Conservation (phyloP, 495 filamentous ascomycete genomes). For the Penicillium nucicola region DNA sequence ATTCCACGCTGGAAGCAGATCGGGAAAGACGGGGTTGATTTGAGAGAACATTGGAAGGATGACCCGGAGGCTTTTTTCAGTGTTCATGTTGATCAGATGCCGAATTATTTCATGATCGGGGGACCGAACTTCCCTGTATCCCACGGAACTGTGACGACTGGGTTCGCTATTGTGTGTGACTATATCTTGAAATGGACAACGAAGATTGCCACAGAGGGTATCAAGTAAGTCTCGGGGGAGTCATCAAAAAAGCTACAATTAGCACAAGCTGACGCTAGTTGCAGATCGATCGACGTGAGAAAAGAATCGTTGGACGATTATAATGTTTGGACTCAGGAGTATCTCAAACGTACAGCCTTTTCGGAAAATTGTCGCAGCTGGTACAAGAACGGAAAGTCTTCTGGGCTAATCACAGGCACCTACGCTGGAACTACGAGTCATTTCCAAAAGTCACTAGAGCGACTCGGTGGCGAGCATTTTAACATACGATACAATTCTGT, state of each 20-base stretch:
- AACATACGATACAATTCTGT: conserved; percentile 38
- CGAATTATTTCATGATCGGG: conserved; percentile 50
- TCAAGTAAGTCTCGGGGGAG: conserved; percentile 25
- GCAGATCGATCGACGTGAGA: conserved; percentile 30
- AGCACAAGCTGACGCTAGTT: background rate
- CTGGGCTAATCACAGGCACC: conserved; percentile 8
- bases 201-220: conserved; percentile 42
- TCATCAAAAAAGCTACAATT: background rate
- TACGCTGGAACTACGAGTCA: background rate
- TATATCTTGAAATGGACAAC: conserved; percentile 43
- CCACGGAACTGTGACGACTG: conserved; percentile 50
- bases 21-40: conserved; percentile 27
- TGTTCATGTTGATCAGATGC: conserved; percentile 33
- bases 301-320: conserved; percentile 35
- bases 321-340: conserved; percentile 32
- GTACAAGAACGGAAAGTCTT: conserved; percentile 41
- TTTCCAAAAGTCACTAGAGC: conserved; percentile 8
- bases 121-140: conserved; percentile 55
- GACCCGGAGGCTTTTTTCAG: conserved; percentile 35
- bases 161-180: conserved; percentile 37
- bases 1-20: conserved; percentile 29
- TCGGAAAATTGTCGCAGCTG: conserved; percentile 39
- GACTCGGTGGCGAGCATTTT: conserved; percentile 40
- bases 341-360: conserved; percentile 43
- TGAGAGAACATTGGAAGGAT: conserved; percentile 21